These are phyloP conservation scores for Amauroascus niger DNA, from an alignment of 2,329 filamentous ascomycete species.

Conservation along the genomic window DNA sequence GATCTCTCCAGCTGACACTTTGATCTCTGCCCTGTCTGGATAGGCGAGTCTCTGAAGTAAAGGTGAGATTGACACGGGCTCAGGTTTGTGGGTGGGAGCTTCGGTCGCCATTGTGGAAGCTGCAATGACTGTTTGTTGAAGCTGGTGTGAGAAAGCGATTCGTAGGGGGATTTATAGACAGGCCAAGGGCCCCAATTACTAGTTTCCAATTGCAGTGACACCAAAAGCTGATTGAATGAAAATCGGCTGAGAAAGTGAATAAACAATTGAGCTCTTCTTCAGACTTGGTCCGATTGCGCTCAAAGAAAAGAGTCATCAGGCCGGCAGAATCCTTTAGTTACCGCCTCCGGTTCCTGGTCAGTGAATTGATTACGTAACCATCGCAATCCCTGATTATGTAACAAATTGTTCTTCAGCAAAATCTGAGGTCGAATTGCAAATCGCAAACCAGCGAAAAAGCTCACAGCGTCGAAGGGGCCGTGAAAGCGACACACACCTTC, in stretches of 20 bases:
- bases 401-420: background rate
- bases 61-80: constrained; percentile 39
- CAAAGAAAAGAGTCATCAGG: background rate
- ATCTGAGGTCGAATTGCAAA: background rate
- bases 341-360: background rate
- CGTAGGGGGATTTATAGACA: background rate
- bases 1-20: constrained; percentile 68
- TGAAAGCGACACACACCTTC: background rate
- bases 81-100: constrained; percentile 21
- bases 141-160: background rate
- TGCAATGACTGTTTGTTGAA: background rate
- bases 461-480: background rate
- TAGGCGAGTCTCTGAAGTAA: constrained; percentile 41
- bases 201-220: no score
- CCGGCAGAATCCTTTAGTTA: constrained; percentile 9
- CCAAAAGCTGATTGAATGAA: no score
- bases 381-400: background rate
- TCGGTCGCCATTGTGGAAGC: constrained; percentile 10
- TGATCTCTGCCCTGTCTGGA: constrained; percentile 35
- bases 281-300: background rate
- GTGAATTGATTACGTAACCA: background rate
- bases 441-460: background rate
- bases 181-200: background rate
- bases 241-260: background rate
- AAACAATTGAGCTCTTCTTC: background rate